Conservation (phyloP, 805 yeast genomes). For the Saccharomycopsis sp. region DNA sequence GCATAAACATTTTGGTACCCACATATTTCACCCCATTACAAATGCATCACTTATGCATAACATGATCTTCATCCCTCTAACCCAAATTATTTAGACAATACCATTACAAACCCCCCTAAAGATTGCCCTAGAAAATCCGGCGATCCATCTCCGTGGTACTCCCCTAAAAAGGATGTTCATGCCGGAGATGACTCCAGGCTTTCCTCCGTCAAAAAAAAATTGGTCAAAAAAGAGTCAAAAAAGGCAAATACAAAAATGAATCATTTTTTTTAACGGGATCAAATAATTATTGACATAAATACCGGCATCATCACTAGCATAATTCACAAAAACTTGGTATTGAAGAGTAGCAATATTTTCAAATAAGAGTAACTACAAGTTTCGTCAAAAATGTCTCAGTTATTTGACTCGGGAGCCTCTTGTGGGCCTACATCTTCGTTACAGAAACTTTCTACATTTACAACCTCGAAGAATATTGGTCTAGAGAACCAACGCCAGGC, state of each 20-base stretch:
- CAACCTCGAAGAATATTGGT: constrained; percentile 2
- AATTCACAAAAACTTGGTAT: too few species aligned
- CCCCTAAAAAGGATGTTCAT: background rate
- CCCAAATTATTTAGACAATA: too few species aligned
- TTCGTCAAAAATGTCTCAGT: background rate
- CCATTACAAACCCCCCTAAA: too few species aligned
- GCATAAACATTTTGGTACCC: too few species aligned
- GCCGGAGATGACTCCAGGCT: background rate
- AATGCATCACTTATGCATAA: too few species aligned
- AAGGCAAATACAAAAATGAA: background rate
- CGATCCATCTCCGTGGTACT: too few species aligned
- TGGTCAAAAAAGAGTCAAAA: background rate
- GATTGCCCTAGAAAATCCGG: too few species aligned
- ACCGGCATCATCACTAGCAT: background rate
- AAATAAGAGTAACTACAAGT: too few species aligned
- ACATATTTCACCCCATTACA: too few species aligned
- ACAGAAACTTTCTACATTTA: constrained; percentile 9
- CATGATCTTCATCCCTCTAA: too few species aligned
- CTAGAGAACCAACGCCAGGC: background rate
- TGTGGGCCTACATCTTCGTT: constrained; percentile 18
- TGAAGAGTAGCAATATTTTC: too few species aligned
- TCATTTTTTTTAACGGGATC: background rate
- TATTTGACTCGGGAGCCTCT: constrained; percentile 13
- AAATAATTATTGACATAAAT: too few species aligned
- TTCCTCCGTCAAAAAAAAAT: background rate